A percentile compares a stretch with the other conserved stretches of the same genome.
Evolutionary conservation across 176 grass and related monocot genomes (phyloP).

Genomic region (Aegilops bicornis): DNA sequence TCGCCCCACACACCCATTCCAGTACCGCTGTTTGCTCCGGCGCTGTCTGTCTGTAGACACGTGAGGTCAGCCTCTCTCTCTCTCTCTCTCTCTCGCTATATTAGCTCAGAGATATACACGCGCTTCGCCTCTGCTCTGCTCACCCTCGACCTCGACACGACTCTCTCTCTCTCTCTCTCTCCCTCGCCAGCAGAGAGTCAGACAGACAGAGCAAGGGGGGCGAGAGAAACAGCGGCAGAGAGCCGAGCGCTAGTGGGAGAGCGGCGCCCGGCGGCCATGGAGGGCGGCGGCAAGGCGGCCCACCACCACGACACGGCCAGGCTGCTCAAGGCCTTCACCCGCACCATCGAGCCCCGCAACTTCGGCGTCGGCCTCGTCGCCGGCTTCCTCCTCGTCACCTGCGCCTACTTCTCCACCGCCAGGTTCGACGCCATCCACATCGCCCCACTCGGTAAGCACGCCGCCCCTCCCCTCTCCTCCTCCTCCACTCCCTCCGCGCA

Average conservation of each 20-base stretch:
- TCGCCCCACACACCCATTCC: too few species aligned
- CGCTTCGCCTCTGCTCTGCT: neutral
- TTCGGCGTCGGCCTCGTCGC: conserved; percentile 55
- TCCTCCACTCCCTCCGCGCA: too few species aligned
- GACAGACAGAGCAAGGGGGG: too few species aligned
- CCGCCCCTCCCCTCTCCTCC: neutral
- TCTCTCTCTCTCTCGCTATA: too few species aligned
- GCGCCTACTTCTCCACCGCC: conserved; percentile 67
- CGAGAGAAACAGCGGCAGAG: neutral
- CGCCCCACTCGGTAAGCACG: conserved; percentile 31
- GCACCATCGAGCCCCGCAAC: conserved; percentile 48
- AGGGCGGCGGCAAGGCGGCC: conserved; percentile 40
- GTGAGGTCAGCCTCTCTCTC: too few species aligned
- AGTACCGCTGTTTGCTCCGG: too few species aligned
- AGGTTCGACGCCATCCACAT: conserved; percentile 64
- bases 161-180: neutral
- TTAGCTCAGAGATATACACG: neutral
- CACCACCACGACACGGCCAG: conserved; percentile 29
- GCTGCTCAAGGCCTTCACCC: conserved; percentile 54
- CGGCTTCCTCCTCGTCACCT: conserved; percentile 62
- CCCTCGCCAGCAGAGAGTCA: neutral
- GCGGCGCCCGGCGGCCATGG: conserved; percentile 21
- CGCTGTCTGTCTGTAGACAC: too few species aligned
- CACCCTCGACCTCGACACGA: neutral
- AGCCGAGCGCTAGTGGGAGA: too few species aligned